Conservation (phyloP, 495 filamentous ascomycete genomes). For the Aspergillus ostianus region DNA sequence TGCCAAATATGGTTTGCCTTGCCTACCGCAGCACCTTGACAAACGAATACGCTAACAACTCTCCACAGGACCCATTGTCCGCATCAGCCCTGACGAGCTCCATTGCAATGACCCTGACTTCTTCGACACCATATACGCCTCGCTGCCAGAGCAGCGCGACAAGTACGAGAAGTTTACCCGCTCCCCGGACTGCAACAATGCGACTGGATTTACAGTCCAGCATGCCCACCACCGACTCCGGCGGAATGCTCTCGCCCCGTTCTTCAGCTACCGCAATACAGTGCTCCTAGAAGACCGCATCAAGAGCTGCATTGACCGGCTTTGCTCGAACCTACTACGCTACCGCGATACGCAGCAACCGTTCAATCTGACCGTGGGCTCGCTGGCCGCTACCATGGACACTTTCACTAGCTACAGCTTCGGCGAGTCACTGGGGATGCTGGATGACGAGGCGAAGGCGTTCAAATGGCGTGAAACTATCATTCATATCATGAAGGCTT, state of each 20-base stretch:
- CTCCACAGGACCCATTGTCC: neutral
- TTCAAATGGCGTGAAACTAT: neutral
- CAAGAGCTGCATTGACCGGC: neutral
- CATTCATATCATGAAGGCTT: neutral
- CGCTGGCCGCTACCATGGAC: neutral
- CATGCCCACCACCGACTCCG: neutral
- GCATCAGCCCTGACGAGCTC: neutral
- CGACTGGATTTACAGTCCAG: neutral
- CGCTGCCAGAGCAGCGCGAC: neutral
- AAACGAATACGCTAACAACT: neutral
- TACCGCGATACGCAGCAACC: neutral
- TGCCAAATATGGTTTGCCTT: constrained; percentile 1
- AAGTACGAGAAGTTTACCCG: neutral
- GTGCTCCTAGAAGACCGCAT: neutral
- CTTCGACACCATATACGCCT: neutral
- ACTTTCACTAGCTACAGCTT: neutral
- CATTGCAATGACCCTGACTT: neutral
- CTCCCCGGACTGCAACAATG: neutral
- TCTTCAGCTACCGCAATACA: neutral
- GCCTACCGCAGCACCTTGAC: neutral
- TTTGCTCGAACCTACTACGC: neutral
- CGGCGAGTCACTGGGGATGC: neutral
- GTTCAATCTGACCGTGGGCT: neutral
- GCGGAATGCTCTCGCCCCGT: neutral
- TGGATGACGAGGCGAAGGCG: neutral